Conservation (phyloP, 1,284 basidiomycete species). For the Ustilago bromivora region DNA sequence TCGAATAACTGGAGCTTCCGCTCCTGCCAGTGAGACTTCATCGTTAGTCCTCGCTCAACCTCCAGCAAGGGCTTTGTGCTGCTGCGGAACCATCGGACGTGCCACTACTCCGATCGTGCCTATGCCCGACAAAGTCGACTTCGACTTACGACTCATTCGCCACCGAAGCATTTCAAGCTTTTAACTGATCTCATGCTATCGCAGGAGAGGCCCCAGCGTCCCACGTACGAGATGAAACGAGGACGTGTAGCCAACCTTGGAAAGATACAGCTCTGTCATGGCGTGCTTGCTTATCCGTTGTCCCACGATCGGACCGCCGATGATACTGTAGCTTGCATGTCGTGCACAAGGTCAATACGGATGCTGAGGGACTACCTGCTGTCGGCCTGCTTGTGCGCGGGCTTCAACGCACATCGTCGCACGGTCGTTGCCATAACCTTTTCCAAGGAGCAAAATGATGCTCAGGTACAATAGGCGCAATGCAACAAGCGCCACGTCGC, state of each 20-base stretch:
- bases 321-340: background rate
- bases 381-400: background rate
- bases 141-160: background rate
- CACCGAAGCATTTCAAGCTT: background rate
- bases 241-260: slow-evolving; percentile 4
- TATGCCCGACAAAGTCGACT: background rate
- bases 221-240: slow-evolving; percentile 6
- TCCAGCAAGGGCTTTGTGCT: background rate
- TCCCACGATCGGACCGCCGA: background rate
- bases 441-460: background rate
- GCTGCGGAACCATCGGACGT: background rate
- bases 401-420: background rate
- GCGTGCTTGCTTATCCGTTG: background rate
- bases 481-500: background rate
- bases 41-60: background rate
- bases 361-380: background rate
- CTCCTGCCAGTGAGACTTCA: background rate
- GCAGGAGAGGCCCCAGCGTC: background rate
- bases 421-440: background rate
- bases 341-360: background rate
- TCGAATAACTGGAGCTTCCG: background rate
- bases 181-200: background rate
- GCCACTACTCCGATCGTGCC: background rate
- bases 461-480: background rate
- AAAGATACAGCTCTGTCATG: background rate